Evolutionary conservation across 805 yeast genomes (phyloP), one percentile per base, ranked within the genome.

Genomic region (Priceomyces melissophilus): DNA sequence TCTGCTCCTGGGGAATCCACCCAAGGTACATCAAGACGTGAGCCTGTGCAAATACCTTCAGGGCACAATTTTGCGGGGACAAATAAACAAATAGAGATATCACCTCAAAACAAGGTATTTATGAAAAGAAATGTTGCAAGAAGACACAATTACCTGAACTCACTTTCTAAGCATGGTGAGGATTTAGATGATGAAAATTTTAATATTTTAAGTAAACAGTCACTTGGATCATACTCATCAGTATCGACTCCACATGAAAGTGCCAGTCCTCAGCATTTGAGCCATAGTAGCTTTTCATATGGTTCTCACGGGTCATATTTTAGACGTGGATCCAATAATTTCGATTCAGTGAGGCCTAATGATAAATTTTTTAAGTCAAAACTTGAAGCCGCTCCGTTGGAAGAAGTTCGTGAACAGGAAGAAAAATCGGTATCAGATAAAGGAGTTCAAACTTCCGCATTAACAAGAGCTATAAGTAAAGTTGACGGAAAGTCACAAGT

Each of bases 131-230:
- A 27, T 17, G 10, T 12, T 30, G 3, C 16, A 23, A 17, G 25
- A 10, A 25, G 38, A 12, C 38, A 28, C 15, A 8, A 14, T 9
- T 35, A 25, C n/a, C 38, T 16, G n/a, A 35, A 30, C 12, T 25
- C 30, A 35, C 15, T 13, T 10, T 25, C 38, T 11, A 23, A 26
- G 25, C 27, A 35, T 30, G 30, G 11, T 14, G 42, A 35, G 31
- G 73, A 67, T 41, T 47, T 64, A 35, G 72, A 67, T 44, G 58
- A 67, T 38, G 72, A 67, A 37, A 65, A 67, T 44, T 43, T 50
- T 30, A 52, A 55, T 38, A 37, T 59, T 3, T 32, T 58, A 35
- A 47, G 43, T 30, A 47, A 49, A 41, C 49, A 47, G 5, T 41
- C 47, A 10, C 37, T 30, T 37, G 39, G 40, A 20, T 48, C 56